A percentile compares a stretch with the other conserved stretches of the same genome.
Conservation (phyloP, 225 moss, liverwort and hornwort species). For the Lunularia cruciata region DNA sequence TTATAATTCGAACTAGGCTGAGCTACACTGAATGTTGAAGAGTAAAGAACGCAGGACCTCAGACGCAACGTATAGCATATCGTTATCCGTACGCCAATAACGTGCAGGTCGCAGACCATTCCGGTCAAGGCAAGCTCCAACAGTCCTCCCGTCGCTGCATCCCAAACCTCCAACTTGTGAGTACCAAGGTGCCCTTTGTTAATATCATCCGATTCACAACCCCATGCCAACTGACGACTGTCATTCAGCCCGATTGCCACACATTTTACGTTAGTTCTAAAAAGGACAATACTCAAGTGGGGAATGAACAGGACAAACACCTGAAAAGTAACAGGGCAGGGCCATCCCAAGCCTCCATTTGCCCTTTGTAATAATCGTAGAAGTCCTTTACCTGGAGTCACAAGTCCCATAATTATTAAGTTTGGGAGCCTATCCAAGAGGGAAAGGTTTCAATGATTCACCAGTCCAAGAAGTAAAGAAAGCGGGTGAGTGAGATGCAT, state of each 20-base stretch:
- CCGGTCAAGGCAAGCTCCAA: slow-evolving; percentile 95
- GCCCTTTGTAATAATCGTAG: slow-evolving; percentile 93
- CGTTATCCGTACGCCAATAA: slow-evolving; percentile 85
- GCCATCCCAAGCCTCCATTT: slow-evolving; percentile 99
- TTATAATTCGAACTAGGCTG: too few species aligned
- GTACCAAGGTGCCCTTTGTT: too few species aligned
- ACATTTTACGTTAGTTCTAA: not conserved
- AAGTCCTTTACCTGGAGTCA: slow-evolving; percentile 57
- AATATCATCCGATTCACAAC: too few species aligned
- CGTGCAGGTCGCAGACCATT: slow-evolving; percentile 98
- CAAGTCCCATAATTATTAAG: too few species aligned
- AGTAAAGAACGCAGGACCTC: slow-evolving; percentile 67
- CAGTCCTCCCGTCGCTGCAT: slow-evolving; percentile 81
- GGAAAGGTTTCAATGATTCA: too few species aligned
- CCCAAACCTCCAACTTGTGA: not conserved
- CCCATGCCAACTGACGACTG: not conserved
- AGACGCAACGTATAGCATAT: slow-evolving; percentile 92
- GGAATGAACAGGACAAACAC: slow-evolving; percentile 25
- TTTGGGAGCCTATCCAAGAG: too few species aligned
- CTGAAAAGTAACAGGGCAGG: slow-evolving; percentile 93
- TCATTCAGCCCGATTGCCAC: not conserved
- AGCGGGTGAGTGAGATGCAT: too few species aligned
- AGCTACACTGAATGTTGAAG: too few species aligned
- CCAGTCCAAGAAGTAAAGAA: too few species aligned
- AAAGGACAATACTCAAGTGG: not conserved